A percentile compares a stretch with the other conserved stretches of the same genome.
Conservation (phyloP, 2,329 filamentous ascomycete species). For the Alternaria viburni region DNA sequence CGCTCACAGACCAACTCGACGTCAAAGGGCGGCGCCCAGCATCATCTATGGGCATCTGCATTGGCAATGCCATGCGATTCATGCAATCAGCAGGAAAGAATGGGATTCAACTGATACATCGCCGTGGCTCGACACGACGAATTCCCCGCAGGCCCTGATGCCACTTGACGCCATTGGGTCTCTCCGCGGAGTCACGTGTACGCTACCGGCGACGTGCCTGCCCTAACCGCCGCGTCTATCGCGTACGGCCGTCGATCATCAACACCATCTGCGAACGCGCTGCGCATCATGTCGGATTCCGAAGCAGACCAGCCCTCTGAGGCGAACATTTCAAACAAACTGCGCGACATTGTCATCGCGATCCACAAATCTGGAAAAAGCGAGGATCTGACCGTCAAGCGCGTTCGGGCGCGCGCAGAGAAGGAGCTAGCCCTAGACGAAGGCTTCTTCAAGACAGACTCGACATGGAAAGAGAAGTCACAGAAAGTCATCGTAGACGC, state of each 20-base stretch:
- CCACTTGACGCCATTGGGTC: conserved; percentile 12
- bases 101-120: not conserved
- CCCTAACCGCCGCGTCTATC: conserved; percentile 15
- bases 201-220: conserved; percentile 19
- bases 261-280: conserved; percentile 11
- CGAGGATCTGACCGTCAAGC: conserved; percentile 64
- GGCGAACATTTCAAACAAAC: conserved; percentile 45
- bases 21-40: not conserved
- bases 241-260: conserved; percentile 10
- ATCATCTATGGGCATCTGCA: not conserved
- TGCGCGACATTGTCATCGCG: conserved; percentile 51
- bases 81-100: not conserved
- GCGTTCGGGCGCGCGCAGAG: conserved; percentile 61
- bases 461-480: conserved; percentile 63
- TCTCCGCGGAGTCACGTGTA: conserved; percentile 18
- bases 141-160: not conserved
- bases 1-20: conserved; percentile 9
- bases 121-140: not conserved
- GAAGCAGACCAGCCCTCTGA: conserved; percentile 43
- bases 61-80: not conserved
- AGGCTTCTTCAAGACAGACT: conserved; percentile 62
- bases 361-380: conserved; percentile 51
- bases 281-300: conserved; percentile 41
- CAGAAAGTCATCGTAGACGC: conserved; percentile 34
- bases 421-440: conserved; percentile 57